These are phyloP conservation scores for rapeseed (Brassica napus) DNA, from an alignment of 345 rosid genomes.

Conservation along the genomic window DNA sequence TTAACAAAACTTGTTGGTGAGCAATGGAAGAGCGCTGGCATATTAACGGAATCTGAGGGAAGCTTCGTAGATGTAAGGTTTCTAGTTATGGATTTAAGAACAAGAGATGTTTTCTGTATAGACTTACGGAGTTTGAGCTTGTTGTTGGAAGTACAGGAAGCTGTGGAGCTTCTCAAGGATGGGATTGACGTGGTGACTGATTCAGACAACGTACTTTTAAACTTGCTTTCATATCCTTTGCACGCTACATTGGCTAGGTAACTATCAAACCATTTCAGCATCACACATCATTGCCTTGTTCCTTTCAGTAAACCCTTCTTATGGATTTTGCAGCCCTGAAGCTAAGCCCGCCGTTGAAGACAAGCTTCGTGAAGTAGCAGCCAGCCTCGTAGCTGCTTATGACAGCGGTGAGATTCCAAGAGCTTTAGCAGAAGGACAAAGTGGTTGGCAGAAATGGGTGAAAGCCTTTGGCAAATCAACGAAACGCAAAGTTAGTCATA, in stretches of 20 bases:
- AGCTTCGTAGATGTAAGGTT: constrained; percentile 67
- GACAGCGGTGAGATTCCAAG: constrained; percentile 71
- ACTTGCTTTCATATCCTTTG: constrained; percentile 85
- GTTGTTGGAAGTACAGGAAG: constrained; percentile 62
- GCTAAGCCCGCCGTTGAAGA: constrained; percentile 66
- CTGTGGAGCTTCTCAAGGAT: constrained; percentile 84
- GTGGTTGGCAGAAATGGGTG: constrained; percentile 94
- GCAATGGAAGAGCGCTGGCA: constrained; percentile 71
- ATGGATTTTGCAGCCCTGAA: constrained; percentile 47
- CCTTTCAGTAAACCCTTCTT: neutral
- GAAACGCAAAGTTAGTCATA: constrained; percentile 71
- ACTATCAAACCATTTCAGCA: constrained; percentile 27
- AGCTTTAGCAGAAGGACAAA: constrained; percentile 72
- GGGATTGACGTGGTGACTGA: constrained; percentile 92
- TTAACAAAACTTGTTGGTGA: constrained; percentile 71
- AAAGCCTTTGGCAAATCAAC: constrained; percentile 76
- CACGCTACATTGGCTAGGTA: constrained; percentile 68
- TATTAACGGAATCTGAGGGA: constrained; percentile 63
- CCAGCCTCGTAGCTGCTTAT: constrained; percentile 70
- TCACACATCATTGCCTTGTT: neutral
- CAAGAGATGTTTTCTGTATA: neutral
- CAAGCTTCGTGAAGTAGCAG: constrained; percentile 73
- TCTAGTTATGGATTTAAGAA: constrained; percentile 8
- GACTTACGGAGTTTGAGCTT: constrained; percentile 20
- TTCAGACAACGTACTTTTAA: constrained; percentile 74